phyloP scores from a whole-genome alignment of 176 grass and related monocot genomes.

The Cenchrus purpureus region DNA sequence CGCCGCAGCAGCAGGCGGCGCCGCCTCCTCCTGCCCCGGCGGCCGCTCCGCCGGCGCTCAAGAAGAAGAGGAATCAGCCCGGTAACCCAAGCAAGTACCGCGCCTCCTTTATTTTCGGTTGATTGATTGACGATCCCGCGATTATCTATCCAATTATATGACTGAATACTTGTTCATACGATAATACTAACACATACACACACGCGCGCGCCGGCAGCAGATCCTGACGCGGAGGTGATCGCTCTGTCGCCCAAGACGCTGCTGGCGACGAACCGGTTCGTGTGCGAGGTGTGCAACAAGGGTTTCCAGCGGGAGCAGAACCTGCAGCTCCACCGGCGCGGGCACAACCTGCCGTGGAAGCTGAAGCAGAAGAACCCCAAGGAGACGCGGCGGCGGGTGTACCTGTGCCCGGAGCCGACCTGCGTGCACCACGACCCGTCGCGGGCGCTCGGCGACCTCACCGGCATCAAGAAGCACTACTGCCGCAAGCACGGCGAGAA shows the following conservation, averaged over 20 bases:
- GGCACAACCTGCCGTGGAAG: constrained; percentile 93
- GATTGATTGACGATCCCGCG: not conserved
- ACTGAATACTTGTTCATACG: not conserved
- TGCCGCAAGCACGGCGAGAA: constrained; percentile 98
- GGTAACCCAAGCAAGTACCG: constrained; percentile 51
- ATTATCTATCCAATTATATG: too few species aligned
- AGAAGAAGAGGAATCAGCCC: constrained; percentile 58
- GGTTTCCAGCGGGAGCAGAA: constrained; percentile 93
- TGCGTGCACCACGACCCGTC: constrained; percentile 92
- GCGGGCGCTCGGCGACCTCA: constrained; percentile 79
- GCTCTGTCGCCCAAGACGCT: constrained; percentile 81
- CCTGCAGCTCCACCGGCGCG: constrained; percentile 87
- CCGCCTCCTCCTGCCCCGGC: not conserved
- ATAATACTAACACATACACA: not conserved
- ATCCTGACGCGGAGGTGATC: constrained; percentile 90
- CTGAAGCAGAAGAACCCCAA: constrained; percentile 93
- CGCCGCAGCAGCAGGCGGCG: not conserved
- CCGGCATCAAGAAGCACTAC: constrained; percentile 92
- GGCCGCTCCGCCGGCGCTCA: constrained; percentile 17
- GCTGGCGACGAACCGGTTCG: constrained; percentile 83
- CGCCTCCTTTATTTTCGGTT: not conserved
- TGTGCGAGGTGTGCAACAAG: constrained; percentile 92
- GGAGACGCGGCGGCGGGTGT: constrained; percentile 67
- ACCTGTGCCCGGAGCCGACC: constrained; percentile 86
- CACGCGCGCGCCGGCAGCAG: not conserved